Conservation (phyloP, 495 filamentous ascomycete species). For the Xylaria flabelliformis region DNA sequence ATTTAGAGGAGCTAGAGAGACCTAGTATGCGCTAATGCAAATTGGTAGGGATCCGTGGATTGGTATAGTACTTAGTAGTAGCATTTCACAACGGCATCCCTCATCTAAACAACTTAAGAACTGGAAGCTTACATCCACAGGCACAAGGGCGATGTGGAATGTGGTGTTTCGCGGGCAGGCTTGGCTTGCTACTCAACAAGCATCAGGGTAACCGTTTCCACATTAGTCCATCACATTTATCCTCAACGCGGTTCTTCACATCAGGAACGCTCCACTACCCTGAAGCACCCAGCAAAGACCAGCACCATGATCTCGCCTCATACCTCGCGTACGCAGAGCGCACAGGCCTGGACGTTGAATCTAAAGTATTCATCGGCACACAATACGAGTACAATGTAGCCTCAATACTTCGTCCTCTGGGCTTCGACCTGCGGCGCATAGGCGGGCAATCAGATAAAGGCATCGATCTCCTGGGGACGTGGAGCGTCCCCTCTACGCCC, state of each 20-base stretch:
- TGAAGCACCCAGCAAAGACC: constrained; percentile 47
- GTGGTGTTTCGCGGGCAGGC: constrained; percentile 5
- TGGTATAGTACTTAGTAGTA: too few species aligned
- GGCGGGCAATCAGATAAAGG: constrained; percentile 79
- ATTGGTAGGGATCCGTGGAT: neutral
- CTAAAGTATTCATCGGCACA: constrained; percentile 68
- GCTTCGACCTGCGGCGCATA: constrained; percentile 71
- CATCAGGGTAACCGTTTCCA: neutral
- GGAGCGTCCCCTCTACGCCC: constrained; percentile 64
- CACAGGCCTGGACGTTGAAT: constrained; percentile 54
- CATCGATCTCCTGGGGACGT: constrained; percentile 84
- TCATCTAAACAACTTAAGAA: neutral
- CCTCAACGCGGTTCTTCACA: constrained; percentile 28
- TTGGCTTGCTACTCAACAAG: neutral
- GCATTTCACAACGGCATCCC: neutral
- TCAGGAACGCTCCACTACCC: constrained; percentile 50
- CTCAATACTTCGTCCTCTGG: constrained; percentile 62
- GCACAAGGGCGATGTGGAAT: constrained; percentile 25
- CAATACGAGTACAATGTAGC: constrained; percentile 76
- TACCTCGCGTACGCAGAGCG: constrained; percentile 75
- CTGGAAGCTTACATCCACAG: neutral
- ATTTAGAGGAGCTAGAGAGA: too few species aligned
- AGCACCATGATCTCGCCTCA: constrained; percentile 70
- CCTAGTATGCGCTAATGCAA: constrained; percentile 5
- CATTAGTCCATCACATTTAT: neutral